Evolutionary conservation across 352 stramenopile species (phyloP).

Genomic region (Pythium dissotocum): DNA sequence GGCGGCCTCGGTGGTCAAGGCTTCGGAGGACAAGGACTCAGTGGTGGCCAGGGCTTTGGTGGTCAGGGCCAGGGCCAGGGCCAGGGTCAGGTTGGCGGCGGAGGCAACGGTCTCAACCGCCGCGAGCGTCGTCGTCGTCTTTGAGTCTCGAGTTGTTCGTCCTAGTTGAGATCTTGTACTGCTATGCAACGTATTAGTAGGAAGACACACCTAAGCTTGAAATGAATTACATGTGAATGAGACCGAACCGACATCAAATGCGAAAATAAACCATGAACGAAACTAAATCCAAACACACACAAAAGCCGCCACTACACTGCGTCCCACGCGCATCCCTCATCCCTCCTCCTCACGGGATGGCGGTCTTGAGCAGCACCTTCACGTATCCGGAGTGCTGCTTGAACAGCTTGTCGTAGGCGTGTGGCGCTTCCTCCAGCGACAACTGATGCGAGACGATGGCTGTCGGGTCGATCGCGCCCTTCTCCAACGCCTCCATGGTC

Average conservation of each 20-base stretch:
- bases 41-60: background rate
- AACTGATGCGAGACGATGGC: constrained; percentile 34
- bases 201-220: too few relatives aligned
- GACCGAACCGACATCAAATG: too few relatives aligned
- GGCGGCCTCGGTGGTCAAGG: background rate
- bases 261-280: too few relatives aligned
- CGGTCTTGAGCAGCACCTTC: constrained; percentile 35
- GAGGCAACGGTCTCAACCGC: background rate
- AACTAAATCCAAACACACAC: too few relatives aligned
- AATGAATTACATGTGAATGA: too few relatives aligned
- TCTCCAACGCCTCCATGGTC: constrained; percentile 32
- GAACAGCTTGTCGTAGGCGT: constrained; percentile 37
- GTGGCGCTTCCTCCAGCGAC: constrained; percentile 32
- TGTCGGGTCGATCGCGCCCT: constrained; percentile 31
- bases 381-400: constrained; percentile 34
- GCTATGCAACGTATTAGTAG: background rate
- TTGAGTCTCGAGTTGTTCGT: background rate
- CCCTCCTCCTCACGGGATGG: constrained; percentile 8
- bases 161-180: background rate
- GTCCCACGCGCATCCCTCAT: background rate
- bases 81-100: background rate
- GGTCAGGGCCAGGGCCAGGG: background rate
- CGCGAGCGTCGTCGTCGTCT: background rate
- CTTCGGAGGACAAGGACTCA: background rate
- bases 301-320: too few relatives aligned